Percentiles rank a stretch among this genome's conserved stretches.
phyloP scores from a whole-genome alignment of 2,329 filamentous ascomycete genomes.

The Diaporthe caulivora region DNA sequence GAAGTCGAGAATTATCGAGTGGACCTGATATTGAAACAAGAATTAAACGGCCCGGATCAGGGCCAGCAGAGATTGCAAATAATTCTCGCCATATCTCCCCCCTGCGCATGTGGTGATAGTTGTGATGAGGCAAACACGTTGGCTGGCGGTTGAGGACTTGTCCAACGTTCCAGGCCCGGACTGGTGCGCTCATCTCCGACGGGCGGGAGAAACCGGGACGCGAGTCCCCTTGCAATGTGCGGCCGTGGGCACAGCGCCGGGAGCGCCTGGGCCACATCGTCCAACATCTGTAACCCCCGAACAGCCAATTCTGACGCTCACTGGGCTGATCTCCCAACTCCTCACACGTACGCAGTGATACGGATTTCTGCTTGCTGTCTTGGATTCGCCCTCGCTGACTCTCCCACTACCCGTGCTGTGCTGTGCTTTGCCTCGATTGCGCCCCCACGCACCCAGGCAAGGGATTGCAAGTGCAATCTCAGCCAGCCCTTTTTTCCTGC shows the following conservation, averaged over 20 bases:
- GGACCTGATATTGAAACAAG: not conserved
- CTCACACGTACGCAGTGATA: slow-evolving; percentile 14
- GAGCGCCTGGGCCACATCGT: slow-evolving; percentile 38
- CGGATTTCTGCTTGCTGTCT: not conserved
- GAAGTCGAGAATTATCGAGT: not conserved
- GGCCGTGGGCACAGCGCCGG: slow-evolving; percentile 31
- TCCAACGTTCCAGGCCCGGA: slow-evolving; percentile 3
- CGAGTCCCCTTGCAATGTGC: not conserved
- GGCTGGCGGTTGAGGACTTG: not conserved
- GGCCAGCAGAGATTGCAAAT: slow-evolving; percentile 14
- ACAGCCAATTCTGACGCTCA: slow-evolving; percentile 33
- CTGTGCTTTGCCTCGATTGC: not conserved
- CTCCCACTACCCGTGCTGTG: too few species aligned
- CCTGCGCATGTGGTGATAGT: not conserved
- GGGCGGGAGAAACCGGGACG: slow-evolving; percentile 35
- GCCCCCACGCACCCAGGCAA: slow-evolving; percentile 1
- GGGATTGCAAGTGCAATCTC: slow-evolving; percentile 26
- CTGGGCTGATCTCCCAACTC: slow-evolving; percentile 24
- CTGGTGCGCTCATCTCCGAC: slow-evolving; percentile 36
- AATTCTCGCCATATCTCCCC: slow-evolving; percentile 28
- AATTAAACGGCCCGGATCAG: not conserved
- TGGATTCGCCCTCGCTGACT: slow-evolving; percentile 21
- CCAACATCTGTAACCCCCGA: slow-evolving; percentile 22
- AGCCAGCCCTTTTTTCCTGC: not conserved
- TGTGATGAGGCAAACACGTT: slow-evolving; percentile 14